Percentiles rank a stretch among this genome's conserved stretches.
These are phyloP conservation scores for Claviceps arundinis DNA, from an alignment of 2,329 filamentous ascomycete genomes.

Conservation along the genomic window DNA sequence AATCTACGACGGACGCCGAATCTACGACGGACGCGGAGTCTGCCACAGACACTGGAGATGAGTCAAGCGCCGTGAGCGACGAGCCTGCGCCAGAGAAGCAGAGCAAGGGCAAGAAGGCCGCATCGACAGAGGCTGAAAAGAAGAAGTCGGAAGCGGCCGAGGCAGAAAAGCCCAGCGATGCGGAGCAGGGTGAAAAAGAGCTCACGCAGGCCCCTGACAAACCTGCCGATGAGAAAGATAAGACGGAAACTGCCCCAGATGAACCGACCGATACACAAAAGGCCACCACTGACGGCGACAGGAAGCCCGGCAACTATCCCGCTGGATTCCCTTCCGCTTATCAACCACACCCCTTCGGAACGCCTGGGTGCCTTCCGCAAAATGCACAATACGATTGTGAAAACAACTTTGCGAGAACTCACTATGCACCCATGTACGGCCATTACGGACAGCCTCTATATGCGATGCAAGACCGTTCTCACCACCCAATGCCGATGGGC, in stretches of 20 bases:
- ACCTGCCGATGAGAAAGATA: conserved; percentile 3
- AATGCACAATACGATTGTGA: conserved; percentile 46
- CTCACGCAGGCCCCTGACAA: neutral
- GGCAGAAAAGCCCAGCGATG: conserved; percentile 2
- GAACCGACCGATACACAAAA: conserved; percentile 5
- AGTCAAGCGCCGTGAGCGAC: conserved; percentile 9
- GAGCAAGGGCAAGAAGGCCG: conserved; percentile 6
- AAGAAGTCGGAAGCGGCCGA: conserved; percentile 10
- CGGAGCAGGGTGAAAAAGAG: too few species aligned
- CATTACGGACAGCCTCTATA: conserved; percentile 34
- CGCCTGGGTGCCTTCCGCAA: conserved; percentile 37
- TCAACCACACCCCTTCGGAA: conserved; percentile 34
- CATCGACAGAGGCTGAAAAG: neutral
- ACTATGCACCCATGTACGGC: conserved; percentile 43
- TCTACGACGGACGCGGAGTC: too few species aligned
- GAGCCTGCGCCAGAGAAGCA: neutral
- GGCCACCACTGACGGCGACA: conserved; percentile 7
- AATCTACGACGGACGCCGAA: too few species aligned
- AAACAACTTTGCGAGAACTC: conserved; percentile 40
- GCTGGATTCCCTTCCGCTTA: conserved; percentile 19
- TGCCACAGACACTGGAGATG: conserved; percentile 3
- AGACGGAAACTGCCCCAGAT: conserved; percentile 5
- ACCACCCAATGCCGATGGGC: conserved; percentile 25
- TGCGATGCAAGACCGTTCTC: conserved; percentile 21
- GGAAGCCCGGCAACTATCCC: conserved; percentile 13